Evolutionary conservation across 192 early-diverging fungal species (phyloP).

Genomic region (Dissophora ornata): DNA sequence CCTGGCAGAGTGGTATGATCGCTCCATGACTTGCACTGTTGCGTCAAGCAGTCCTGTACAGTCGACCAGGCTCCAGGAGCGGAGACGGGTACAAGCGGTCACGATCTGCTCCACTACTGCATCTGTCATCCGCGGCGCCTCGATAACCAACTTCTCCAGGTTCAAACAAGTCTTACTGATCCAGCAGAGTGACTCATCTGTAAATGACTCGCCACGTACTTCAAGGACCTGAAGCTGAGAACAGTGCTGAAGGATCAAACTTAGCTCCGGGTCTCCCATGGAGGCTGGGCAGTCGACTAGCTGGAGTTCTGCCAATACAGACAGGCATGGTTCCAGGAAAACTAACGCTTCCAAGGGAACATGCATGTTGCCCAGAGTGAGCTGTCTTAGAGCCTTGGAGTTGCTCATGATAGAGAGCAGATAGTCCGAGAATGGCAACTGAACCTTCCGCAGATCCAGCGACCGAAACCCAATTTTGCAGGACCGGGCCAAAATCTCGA

Average conservation of each 20-base stretch:
- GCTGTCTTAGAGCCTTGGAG: constrained; percentile 14
- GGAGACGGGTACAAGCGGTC: constrained; percentile 14
- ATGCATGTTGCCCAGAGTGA: constrained; percentile 12
- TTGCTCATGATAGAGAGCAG: constrained; percentile 32
- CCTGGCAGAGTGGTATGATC: background rate
- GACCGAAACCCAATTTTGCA: constrained; percentile 35
- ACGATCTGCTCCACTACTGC: constrained; percentile 15
- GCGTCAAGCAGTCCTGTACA: constrained; percentile 11
- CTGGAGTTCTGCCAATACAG: constrained; percentile 11
- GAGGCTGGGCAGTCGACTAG: constrained; percentile 26
- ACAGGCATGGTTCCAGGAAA: constrained; percentile 31
- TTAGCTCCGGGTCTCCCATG: constrained; percentile 21
- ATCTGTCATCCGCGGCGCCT: constrained; percentile 28
- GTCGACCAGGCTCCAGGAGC: constrained; percentile 29
- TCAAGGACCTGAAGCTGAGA: constrained; percentile 26
- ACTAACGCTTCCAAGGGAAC: constrained; percentile 13
- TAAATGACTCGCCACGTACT: constrained; percentile 38
- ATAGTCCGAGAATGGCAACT: constrained; percentile 31
- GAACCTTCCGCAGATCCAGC: constrained; percentile 25
- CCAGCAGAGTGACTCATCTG: constrained; percentile 32
- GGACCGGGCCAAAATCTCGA: constrained; percentile 50
- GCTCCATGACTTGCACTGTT: constrained; percentile 8
- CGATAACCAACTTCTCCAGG: constrained; percentile 24
- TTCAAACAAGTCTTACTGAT: constrained; percentile 28
- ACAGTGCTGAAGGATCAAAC: constrained; percentile 9